Evolutionary conservation across 2,329 filamentous ascomycete species (phyloP).

Genomic region (Xylariomycetidae sp.): DNA sequence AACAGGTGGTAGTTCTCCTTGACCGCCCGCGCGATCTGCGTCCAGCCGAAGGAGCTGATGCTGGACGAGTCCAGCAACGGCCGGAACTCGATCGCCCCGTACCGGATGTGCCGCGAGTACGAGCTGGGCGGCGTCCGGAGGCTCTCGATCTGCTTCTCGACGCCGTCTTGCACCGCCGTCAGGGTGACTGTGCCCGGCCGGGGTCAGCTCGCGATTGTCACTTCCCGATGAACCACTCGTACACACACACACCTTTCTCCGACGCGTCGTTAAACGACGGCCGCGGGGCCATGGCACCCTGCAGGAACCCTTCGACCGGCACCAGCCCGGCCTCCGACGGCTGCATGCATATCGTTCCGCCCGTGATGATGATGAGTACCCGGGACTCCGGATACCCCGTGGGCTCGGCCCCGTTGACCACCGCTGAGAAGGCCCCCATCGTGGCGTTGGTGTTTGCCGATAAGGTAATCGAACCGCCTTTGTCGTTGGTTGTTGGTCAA

Average conservation of each 20-base stretch:
- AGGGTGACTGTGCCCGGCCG: constrained; percentile 41
- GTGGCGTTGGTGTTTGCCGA: too few relatives aligned
- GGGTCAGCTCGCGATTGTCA: constrained; percentile 5
- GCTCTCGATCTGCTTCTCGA: constrained; percentile 52
- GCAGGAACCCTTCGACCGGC: constrained; percentile 73
- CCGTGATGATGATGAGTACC: constrained; percentile 86
- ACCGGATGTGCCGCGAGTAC: constrained; percentile 76
- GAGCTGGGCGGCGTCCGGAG: constrained; percentile 74
- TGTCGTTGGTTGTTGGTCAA: too few relatives aligned
- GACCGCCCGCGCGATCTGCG: constrained; percentile 73
- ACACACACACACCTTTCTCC: constrained; percentile 31
- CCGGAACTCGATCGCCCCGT: constrained; percentile 77
- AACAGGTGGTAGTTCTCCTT: constrained; percentile 81
- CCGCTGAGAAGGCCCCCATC: constrained; percentile 20
- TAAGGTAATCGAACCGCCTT: too few relatives aligned
- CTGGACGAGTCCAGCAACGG: constrained; percentile 84
- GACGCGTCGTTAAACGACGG: constrained; percentile 81
- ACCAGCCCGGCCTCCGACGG: constrained; percentile 73
- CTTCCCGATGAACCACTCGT: neutral
- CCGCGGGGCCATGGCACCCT: constrained; percentile 73
- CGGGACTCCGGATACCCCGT: constrained; percentile 61
- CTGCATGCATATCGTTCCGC: constrained; percentile 87
- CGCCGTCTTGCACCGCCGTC: constrained; percentile 44
- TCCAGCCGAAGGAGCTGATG: constrained; percentile 81
- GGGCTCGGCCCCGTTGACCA: constrained; percentile 15